Evolutionary conservation across 129 eudicot genomes (phyloP), one percentile per base, ranked within the genome.

Genomic region (Flaveria sonorensis): DNA sequence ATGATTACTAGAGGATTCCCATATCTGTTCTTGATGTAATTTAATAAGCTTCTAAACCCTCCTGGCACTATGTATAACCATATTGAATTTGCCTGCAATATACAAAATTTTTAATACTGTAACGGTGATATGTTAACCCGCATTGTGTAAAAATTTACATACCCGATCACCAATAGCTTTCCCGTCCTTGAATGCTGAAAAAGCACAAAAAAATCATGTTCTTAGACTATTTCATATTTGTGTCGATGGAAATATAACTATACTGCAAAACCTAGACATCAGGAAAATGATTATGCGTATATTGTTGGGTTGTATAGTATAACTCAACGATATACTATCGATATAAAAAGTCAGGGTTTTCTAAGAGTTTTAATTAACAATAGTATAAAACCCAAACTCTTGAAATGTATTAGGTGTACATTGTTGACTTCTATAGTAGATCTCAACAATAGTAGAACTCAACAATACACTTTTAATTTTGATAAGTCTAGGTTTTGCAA

Each of bases 41-140:
- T 92, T 83, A 89, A 69, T 72, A 87, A 65, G 75, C 89, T 87
- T 89, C 99, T 88, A 53, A 95, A 87, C 59, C 99, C 99, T 12
- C 75, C 87, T 63, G 99, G 99, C 43, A 91, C 94, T 67, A 91
- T 92, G 85, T 95, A 95, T 79, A 95, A 51, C 99, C 99, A 95
- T 88, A 95, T 77, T 0, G 99, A 87, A 82, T 92, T 88, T 16
- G 97, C 97, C 99, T 93, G 86, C 86, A 81, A 71, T 52, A 63
- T 52, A 70, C 13, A 59, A 23, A 2, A 40, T 30, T 4, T 61
- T 26, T 26, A 61, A 12, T 21, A 20, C 8, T 10, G 11, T 61
- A 24, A 26, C 11, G 1, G 20, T 13, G 68, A 26, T 43, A 61
- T 6, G 68, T 64, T 16, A 64, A 2, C 48, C 65, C 13, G 4